Evolutionary conservation across 1,284 basidiomycete species (phyloP).

Genomic region (Ganoderma leucocontextum): DNA sequence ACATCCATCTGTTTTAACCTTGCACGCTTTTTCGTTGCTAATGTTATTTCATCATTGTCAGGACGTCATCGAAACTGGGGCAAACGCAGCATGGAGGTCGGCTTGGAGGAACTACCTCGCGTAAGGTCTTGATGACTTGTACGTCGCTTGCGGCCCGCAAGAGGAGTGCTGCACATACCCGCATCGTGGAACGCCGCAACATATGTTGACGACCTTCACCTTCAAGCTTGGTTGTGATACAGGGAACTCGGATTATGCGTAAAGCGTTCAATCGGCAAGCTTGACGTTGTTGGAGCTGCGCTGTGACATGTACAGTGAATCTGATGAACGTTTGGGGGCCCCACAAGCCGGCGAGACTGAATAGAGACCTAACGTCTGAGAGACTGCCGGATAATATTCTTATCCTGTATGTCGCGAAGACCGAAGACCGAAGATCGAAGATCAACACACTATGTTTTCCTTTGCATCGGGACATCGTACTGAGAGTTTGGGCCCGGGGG

Average conservation of each 20-base stretch:
- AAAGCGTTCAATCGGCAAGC: no score
- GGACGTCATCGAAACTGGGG: constrained; percentile 87
- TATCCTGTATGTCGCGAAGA: no score
- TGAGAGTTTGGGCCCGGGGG: no score
- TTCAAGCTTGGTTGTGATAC: neutral
- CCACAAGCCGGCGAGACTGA: no score
- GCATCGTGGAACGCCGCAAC: neutral
- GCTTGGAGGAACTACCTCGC: constrained; percentile 48
- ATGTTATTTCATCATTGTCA: constrained; percentile 1
- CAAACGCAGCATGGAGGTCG: constrained; percentile 73
- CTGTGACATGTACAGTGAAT: no score
- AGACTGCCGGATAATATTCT: no score
- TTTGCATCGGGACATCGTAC: no score
- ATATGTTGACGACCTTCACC: neutral
- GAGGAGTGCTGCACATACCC: neutral
- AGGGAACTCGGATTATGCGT: neutral
- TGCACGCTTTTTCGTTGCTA: neutral
- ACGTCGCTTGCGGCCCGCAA: neutral
- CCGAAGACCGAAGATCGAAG: no score
- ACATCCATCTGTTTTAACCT: neutral
- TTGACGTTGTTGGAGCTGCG: no score
- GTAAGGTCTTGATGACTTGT: neutral
- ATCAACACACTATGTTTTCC: no score
- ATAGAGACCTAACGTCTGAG: no score
- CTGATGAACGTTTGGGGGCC: no score